A percentile compares a stretch with the other conserved stretches of the same genome.
These are phyloP conservation scores for Fistulinella cinereoalba DNA, from an alignment of 1,284 basidiomycete species.

Conservation along the genomic window DNA sequence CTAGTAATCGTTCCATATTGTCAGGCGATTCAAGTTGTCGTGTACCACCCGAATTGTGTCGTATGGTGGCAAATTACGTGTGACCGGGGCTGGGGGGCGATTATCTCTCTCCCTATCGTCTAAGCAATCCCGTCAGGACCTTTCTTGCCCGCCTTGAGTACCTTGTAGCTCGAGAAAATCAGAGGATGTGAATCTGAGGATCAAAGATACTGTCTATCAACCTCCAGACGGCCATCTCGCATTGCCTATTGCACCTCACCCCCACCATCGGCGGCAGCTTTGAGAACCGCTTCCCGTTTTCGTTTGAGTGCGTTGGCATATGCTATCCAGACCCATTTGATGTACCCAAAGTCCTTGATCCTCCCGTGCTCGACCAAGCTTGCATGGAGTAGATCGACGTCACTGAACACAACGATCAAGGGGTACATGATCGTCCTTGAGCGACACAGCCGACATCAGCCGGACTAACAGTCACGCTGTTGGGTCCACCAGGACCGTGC, in stretches of 20 bases:
- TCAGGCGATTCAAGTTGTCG: no score
- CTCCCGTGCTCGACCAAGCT: slow-evolving; percentile 48
- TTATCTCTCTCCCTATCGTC: no score
- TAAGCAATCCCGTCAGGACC: no score
- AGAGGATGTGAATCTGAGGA: no score
- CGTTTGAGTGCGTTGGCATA: slow-evolving; percentile 63
- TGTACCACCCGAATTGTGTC: no score
- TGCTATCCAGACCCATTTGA: slow-evolving; percentile 65
- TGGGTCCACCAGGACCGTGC: slow-evolving; percentile 44
- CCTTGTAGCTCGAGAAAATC: no score
- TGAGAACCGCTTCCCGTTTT: slow-evolving; percentile 50
- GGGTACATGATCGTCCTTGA: slow-evolving; percentile 67
- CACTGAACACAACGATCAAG: slow-evolving; percentile 63
- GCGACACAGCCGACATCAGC: slow-evolving; percentile 46
- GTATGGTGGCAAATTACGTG: no score
- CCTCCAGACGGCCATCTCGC: no score
- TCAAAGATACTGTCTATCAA: no score
- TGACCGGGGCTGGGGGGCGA: no score
- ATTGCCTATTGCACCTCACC: neutral
- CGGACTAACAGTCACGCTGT: slow-evolving; percentile 60
- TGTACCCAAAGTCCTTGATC: slow-evolving; percentile 48
- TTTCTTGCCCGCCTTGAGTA: no score
- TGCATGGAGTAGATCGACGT: slow-evolving; percentile 66
- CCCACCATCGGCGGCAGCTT: slow-evolving; percentile 1
- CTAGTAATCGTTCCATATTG: no score